These are phyloP conservation scores for Eucalyptus camaldulensis DNA, from an alignment of 345 rosid genomes.

Conservation along the genomic window DNA sequence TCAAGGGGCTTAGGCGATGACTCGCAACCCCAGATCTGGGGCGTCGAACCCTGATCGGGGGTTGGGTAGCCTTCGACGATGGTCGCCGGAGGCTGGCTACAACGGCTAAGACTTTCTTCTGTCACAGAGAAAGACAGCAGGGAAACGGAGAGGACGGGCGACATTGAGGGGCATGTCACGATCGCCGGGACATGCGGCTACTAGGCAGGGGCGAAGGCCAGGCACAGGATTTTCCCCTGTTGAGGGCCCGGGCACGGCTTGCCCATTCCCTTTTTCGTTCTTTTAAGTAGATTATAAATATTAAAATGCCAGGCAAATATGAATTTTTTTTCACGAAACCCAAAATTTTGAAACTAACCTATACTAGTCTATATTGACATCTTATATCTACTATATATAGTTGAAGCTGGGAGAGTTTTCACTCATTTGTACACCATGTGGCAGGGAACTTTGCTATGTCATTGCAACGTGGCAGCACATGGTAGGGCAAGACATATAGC, in stretches of 20 bases:
- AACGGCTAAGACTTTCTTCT: background rate
- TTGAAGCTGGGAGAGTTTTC: background rate
- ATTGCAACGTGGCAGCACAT: background rate
- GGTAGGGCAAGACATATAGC: fast-evolving
- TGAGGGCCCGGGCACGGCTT: background rate
- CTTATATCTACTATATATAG: no score
- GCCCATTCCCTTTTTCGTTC: background rate
- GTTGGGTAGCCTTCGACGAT: background rate
- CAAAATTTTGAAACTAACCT: background rate
- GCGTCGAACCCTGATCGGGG: background rate
- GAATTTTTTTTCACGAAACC: background rate
- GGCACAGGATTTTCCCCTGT: background rate
- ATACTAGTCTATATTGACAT: no score
- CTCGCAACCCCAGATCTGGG: background rate
- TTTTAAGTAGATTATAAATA: background rate
- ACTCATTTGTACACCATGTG: background rate
- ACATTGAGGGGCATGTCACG: background rate
- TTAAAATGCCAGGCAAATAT: background rate
- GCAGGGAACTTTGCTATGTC: background rate
- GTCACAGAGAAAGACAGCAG: background rate
- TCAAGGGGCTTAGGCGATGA: no score
- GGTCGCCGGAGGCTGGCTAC: background rate
- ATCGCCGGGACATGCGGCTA: background rate
- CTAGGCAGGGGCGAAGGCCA: background rate
- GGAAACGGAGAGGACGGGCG: background rate